Evolutionary conservation across 2,329 filamentous ascomycete genomes (phyloP), one percentile per base, ranked within the genome.

Genomic region (Botrytis elliptica): DNA sequence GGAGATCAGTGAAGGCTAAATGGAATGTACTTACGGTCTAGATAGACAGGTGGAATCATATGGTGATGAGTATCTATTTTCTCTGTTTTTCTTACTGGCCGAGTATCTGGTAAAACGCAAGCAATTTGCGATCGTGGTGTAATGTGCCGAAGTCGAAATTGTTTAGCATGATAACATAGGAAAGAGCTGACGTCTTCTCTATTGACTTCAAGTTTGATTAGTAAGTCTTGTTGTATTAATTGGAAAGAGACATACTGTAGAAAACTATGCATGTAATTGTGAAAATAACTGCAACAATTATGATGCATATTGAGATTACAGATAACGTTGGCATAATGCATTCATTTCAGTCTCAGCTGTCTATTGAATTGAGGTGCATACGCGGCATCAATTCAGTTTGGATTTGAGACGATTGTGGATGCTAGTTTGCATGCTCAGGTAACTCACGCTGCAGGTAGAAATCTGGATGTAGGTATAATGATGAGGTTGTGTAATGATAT

Each of bases 31-130:
- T 20, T 72, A 72, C 70, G 20, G 8, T 67, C 42, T 14, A 67
- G 70, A 20, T 72, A 72, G 25, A 44, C 49, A 14, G 46, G 49
- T 2, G 70, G 49, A 22, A 72, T 46, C n/a, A 67, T 72, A 46
- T 67, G 70, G n/a, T 72, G 70, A 36, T 67, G 49, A 22, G 62
- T 60, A 52, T 72, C 70, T 42, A 67, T 72, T n/a, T 67, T 67
- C 49, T 59, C 36, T 20, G 46, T 12, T 44, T 1, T 59, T 36
- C n/a, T 44, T 14, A 22, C 40, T 12, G 33, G 7, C 12, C 29
- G 46, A 36, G 18, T 10, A 29, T 8, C 25, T 5, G 55, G n/a
- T 20, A 38, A 65, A 46, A 29, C 36, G 2, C n/a, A 29, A 57
- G 40, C 22, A 3, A 49, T 25, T 9, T 57, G 36, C 2, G 29